A percentile compares a stretch with the other conserved stretches of the same genome.
Conservation (phyloP, 225 moss, liverwort and hornwort genomes). For the Neckera pumila region DNA sequence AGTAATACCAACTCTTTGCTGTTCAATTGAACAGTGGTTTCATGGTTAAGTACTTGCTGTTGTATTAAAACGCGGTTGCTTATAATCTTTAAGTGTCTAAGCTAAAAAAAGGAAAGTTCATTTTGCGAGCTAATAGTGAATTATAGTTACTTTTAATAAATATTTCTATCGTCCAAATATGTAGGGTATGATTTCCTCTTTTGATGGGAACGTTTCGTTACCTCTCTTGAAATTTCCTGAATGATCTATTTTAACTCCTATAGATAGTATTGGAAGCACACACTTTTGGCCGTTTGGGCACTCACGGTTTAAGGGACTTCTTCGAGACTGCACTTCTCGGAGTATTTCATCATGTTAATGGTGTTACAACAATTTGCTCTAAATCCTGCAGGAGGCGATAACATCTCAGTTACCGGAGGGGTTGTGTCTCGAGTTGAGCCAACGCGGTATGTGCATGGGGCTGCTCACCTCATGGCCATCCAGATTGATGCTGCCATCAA, state of each 20-base stretch:
- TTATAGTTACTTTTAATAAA: background rate
- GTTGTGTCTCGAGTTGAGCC: constrained; percentile 97
- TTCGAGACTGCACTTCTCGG: background rate
- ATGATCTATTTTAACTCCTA: background rate
- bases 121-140: background rate
- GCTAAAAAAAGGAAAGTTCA: background rate
- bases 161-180: background rate
- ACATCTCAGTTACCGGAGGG: constrained; percentile 93
- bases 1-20: background rate
- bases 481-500: constrained; percentile 99
- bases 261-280: background rate
- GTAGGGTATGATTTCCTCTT: background rate
- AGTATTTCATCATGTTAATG: background rate
- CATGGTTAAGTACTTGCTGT: background rate
- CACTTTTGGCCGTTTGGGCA: background rate
- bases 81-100: background rate
- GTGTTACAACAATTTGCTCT: background rate
- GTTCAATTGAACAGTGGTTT: background rate
- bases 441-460: constrained; percentile 92
- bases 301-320: background rate
- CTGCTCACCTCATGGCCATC: constrained; percentile 94
- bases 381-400: constrained; percentile 70
- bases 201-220: background rate
- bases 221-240: background rate
- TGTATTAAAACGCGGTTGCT: background rate